Conservation (phyloP, 352 stramenopile genomes). For the Globisporangium lucens region DNA sequence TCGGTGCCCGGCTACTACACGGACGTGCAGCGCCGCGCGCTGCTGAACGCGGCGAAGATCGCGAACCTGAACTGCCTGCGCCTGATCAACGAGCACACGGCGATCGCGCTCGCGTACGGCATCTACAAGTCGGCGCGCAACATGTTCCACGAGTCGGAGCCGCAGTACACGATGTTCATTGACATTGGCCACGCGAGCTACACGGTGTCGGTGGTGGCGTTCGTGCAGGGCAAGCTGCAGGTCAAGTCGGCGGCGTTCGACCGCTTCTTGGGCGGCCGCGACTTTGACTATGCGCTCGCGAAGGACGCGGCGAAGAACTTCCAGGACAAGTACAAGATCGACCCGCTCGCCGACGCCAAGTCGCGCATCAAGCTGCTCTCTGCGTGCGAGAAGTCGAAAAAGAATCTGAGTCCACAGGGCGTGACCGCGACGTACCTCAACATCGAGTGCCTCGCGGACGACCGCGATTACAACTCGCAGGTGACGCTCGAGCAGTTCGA, state of each 20-base stretch:
- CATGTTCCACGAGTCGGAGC: slow-evolving; percentile 90
- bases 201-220: slow-evolving; percentile 90
- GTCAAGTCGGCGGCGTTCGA: slow-evolving; percentile 95
- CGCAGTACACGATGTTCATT: slow-evolving; percentile 98
- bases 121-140: slow-evolving; percentile 97
- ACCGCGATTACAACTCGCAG: slow-evolving; percentile 95
- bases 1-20: slow-evolving; percentile 98
- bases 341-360: slow-evolving; percentile 91
- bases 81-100: slow-evolving; percentile 98
- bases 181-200: slow-evolving; percentile 96
- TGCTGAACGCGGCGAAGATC: slow-evolving; percentile 93
- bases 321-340: slow-evolving; percentile 94
- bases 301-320: slow-evolving; percentile 95
- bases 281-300: slow-evolving; percentile 96
- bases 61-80: slow-evolving; percentile 95
- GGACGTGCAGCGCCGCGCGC: slow-evolving; percentile 94
- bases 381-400: slow-evolving; percentile 99
- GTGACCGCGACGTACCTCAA: slow-evolving; percentile 96
- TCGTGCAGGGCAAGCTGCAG: slow-evolving; percentile 94
- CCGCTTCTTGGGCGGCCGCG: slow-evolving; percentile 92
- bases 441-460: slow-evolving; percentile 97
- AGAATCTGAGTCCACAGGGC: slow-evolving; percentile 96
- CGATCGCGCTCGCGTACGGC: slow-evolving; percentile 93
- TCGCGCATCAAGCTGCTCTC: slow-evolving; percentile 96
- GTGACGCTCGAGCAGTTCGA: slow-evolving; percentile 96